Base-by-base conservation (phyloP, 805 yeast genomes). In the Ogataea salicorniae region DNA sequence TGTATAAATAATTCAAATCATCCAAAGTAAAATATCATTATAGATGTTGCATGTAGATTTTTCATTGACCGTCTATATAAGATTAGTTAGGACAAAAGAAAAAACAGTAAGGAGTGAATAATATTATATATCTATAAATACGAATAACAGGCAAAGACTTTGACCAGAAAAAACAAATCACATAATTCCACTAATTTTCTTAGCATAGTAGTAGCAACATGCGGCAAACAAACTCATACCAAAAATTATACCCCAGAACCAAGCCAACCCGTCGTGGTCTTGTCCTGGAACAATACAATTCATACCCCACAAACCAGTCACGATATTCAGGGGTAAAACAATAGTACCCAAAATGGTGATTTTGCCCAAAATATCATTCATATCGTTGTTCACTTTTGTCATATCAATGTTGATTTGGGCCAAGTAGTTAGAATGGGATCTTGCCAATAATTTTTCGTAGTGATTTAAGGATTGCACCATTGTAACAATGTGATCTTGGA, bases 291-390 rank as follows among this genome's bases (percentile, higher is more conserved):
- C 99, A 11, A 88, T 59, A 55, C 94, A 95, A 69, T 94, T 94
- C 99, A 94, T 94, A 47, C 99, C 99, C 98, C 98, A 94, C 41
- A 94, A 70, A 18, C 99, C 99, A 0, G 99, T 94, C 20, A 94
- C 84, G 46, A 94, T 88, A 62, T 94, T 94, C 79, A 94, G 80
- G 4, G 99, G 99, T 49, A 94, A 71, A 18, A 94, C 97, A 47
- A 94, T 88, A 0, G 98, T 89, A 76, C 98, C 99, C 52, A 92
- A 69, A 38, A 91, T 84, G 3, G 98, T 88, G 47, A 92, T 88
- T 63, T 91, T 89, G 11, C 97, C 96, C 60, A 92, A 75, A 2
- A 91, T 96, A 63, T 94, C 98, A 65, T 94, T 94, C 80, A 95
- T 92, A 58, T 92, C 97, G 60, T 94, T 94, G 68, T 91, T 94